Evolutionary conservation across 352 stramenopile genomes (phyloP), one percentile per base, ranked within the genome.

Genomic region (Phytophthora boehmeriae): DNA sequence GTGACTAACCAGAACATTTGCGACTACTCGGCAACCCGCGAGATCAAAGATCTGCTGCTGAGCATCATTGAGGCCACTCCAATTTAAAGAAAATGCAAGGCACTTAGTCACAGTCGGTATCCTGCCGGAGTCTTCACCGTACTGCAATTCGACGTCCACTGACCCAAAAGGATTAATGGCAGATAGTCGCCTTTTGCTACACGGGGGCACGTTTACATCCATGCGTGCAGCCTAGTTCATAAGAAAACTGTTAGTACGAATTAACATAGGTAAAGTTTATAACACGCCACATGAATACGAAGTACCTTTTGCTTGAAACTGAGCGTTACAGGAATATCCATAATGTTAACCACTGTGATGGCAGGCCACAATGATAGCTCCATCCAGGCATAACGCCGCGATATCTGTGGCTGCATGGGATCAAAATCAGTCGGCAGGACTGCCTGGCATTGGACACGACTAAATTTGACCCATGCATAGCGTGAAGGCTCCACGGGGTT

Each of bases 401-500:
- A 71, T 30, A 81, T 42, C 9, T 74, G 74, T 1, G 72, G 65
- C 42, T 71, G 76, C 38, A 73, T 42, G 8, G 59, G 61, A 25
- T 88, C 74, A 56, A 81, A 74, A 43, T 86, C 76, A 6, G 68
- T 86, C 42, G 78, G 71, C 22, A 85, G 57, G 32, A 86, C 59
- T 32, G 63, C 61, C 44, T 59, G 75, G 43, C 73, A 80, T 45
- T 74, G 61, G 2, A 49, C 60, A 42, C 78, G 78, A 39, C 53
- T 36, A 16, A 72, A 53, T 32, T 71, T 63, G n/a, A 63, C 36
- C 75, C 78, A 86, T 2, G 42, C 71, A 36, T 73, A 88, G 5
- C 71, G 66, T 38, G 17, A 59, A 34, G 25, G 11, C 25, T 68
- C 60, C 17, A 66, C 35, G 11, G 14, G 13, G 20, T 61, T 42